phyloP scores from a whole-genome alignment of 2,329 filamentous ascomycete genomes.

The Cadophora malorum region DNA sequence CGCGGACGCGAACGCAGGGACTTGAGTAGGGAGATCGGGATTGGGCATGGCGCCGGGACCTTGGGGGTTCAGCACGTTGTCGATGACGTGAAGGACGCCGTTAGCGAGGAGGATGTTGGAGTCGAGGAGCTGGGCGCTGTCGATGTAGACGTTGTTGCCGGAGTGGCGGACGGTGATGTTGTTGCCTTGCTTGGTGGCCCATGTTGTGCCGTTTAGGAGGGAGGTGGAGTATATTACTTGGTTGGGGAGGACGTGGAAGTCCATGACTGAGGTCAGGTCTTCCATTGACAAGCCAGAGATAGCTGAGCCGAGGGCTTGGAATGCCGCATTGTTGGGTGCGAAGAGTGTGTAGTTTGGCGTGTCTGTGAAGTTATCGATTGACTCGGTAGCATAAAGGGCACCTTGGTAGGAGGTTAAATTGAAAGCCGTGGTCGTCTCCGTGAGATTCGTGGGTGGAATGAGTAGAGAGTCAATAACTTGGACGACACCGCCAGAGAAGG shows the following conservation, averaged over 20 bases:
- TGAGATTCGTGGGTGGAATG: constrained; percentile 52
- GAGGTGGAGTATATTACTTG: constrained; percentile 43
- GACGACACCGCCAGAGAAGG: constrained; percentile 56
- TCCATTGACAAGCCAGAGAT: constrained; percentile 42
- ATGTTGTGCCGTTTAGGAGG: constrained; percentile 44
- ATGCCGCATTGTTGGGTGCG: constrained; percentile 46
- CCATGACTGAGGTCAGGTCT: constrained; percentile 44
- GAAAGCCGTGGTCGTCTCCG: constrained; percentile 47
- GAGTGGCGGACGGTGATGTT: constrained; percentile 47
- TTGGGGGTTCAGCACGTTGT: constrained; percentile 55
- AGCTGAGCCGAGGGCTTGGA: constrained; percentile 47
- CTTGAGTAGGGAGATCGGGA: constrained; percentile 46
- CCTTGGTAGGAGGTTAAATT: constrained; percentile 49
- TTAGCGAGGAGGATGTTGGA: constrained; percentile 47
- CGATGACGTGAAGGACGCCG: constrained; percentile 48
- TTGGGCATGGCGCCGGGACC: constrained; percentile 48
- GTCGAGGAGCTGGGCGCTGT: constrained; percentile 48
- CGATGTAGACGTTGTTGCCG: constrained; percentile 49
- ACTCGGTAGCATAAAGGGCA: constrained; percentile 44
- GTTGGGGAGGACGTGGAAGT: constrained; percentile 46
- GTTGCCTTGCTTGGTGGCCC: constrained; percentile 41
- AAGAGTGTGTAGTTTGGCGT: constrained; percentile 59
- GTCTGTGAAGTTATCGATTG: constrained; percentile 46
- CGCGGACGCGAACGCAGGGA: constrained; percentile 46
- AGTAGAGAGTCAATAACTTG: constrained; percentile 60